Evolutionary conservation across 192 early-diverging fungal genomes (phyloP).

Genomic region (Cetraspora pellucida): DNA sequence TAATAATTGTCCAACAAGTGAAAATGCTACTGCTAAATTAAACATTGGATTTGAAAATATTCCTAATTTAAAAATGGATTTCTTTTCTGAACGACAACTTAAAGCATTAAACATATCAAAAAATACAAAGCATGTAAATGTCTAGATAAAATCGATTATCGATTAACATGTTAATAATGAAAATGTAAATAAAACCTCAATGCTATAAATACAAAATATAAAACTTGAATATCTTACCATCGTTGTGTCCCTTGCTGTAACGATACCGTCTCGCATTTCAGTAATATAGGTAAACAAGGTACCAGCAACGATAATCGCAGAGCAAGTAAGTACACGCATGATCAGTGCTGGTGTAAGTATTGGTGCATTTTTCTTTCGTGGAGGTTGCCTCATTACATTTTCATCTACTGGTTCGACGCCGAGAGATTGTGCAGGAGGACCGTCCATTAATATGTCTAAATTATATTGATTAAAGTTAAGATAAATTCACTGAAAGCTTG

Average conservation of each 20-base stretch:
- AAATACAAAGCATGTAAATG: conserved; percentile 95
- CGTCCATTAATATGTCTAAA: conserved; percentile 95
- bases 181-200: not conserved
- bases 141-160: conserved; percentile 52
- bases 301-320: conserved; percentile 78
- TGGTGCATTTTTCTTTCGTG: conserved; percentile 73
- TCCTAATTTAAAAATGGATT: conserved; percentile 86
- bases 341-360: conserved; percentile 79
- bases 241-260: conserved; percentile 78
- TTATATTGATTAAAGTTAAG: no score
- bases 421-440: conserved; percentile 95
- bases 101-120: conserved; percentile 97
- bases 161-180: conserved; percentile 1
- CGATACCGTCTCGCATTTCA: conserved; percentile 76
- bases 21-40: no score
- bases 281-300: conserved; percentile 81
- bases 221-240: conserved; percentile 77
- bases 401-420: conserved; percentile 95
- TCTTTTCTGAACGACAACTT: conserved; percentile 83
- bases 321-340: conserved; percentile 73
- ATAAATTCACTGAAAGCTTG: no score
- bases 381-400: conserved; percentile 86
- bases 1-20: no score
- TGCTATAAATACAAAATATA: not conserved
- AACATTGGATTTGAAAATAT: no score